phyloP scores from a whole-genome alignment of 192 early-diverging fungal genomes.

The Coemansia sp. region DNA sequence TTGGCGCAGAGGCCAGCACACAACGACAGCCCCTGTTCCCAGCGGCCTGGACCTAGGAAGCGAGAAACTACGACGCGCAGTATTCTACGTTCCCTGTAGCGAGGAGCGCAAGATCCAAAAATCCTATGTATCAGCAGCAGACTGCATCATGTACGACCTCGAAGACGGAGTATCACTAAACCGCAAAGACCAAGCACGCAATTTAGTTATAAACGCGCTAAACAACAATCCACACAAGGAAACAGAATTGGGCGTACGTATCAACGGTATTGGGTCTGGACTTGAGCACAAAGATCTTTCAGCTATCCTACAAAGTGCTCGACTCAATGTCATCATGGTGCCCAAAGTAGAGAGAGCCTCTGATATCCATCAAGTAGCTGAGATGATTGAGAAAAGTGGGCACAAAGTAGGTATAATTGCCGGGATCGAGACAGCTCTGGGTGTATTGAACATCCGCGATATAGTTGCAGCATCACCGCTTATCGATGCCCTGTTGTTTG shows the following conservation, averaged over 20 bases:
- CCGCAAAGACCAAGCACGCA: slow-evolving; percentile 78
- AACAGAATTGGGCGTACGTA: slow-evolving; percentile 82
- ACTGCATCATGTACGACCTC: slow-evolving; percentile 88
- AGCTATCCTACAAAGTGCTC: slow-evolving; percentile 65
- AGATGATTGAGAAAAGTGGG: slow-evolving; percentile 69
- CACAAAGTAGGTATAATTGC: slow-evolving; percentile 79
- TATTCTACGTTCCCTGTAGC: slow-evolving; percentile 74
- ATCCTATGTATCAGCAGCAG: slow-evolving; percentile 66
- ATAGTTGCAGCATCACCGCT: slow-evolving; percentile 74
- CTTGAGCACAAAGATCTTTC: slow-evolving; percentile 77
- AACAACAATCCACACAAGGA: slow-evolving; percentile 26
- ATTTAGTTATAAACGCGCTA: slow-evolving; percentile 69
- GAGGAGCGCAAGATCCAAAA: slow-evolving; percentile 86
- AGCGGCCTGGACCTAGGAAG: slow-evolving; percentile 20
- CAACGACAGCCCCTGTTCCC: slow-evolving; percentile 21
- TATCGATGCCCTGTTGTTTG: slow-evolving; percentile 84
- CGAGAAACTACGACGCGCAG: slow-evolving; percentile 34
- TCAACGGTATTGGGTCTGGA: slow-evolving; percentile 81
- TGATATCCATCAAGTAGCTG: slow-evolving; percentile 74
- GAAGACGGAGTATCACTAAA: slow-evolving; percentile 87
- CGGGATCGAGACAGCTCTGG: slow-evolving; percentile 84
- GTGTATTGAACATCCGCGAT: slow-evolving; percentile 81
- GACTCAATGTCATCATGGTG: slow-evolving; percentile 75
- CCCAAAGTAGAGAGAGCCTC: slow-evolving; percentile 83
- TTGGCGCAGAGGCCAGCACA: background rate